These are phyloP conservation scores for Cytospora schulzeri DNA, from an alignment of 2,329 filamentous ascomycete genomes.

Conservation along the genomic window DNA sequence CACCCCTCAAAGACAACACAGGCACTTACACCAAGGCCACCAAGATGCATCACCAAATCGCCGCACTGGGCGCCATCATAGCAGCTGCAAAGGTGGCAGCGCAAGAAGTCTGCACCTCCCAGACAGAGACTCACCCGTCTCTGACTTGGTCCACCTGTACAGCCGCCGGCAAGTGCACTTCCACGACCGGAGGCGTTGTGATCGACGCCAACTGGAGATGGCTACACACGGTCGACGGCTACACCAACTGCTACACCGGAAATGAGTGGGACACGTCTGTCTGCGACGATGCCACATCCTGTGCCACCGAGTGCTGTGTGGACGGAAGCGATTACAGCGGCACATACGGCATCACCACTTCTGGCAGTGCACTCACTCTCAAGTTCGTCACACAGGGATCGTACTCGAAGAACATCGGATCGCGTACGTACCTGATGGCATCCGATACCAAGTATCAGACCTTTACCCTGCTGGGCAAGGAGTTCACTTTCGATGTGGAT, in stretches of 20 bases:
- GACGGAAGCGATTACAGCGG: conserved; percentile 56
- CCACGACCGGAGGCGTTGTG: conserved; percentile 47
- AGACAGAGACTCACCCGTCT: conserved; percentile 52
- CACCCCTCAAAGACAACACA: background rate
- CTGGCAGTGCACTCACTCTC: conserved; percentile 50
- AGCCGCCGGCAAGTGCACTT: conserved; percentile 48
- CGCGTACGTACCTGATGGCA: conserved; percentile 38
- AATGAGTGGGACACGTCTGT: conserved; percentile 50
- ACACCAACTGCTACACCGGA: conserved; percentile 53
- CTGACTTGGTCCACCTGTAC: conserved; percentile 54
- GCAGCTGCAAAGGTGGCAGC: conserved; percentile 42
- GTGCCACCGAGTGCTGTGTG: conserved; percentile 58
- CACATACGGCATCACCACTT: conserved; percentile 55
- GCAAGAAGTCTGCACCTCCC: conserved; percentile 51
- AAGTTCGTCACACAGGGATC: conserved; percentile 47
- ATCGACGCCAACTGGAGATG: conserved; percentile 59
- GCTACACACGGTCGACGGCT: conserved; percentile 51
- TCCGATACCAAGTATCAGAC: conserved; percentile 41
- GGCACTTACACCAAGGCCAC: background rate
- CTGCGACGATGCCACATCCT: conserved; percentile 51
- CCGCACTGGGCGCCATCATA: conserved; percentile 46
- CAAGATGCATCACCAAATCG: conserved; percentile 36
- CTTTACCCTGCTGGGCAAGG: conserved; percentile 60
- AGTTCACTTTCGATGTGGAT: conserved; percentile 68
- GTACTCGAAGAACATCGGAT: conserved; percentile 40